Base-by-base conservation (phyloP, 768 basidiomycete species). In the Polyporus arcularius region DNA sequence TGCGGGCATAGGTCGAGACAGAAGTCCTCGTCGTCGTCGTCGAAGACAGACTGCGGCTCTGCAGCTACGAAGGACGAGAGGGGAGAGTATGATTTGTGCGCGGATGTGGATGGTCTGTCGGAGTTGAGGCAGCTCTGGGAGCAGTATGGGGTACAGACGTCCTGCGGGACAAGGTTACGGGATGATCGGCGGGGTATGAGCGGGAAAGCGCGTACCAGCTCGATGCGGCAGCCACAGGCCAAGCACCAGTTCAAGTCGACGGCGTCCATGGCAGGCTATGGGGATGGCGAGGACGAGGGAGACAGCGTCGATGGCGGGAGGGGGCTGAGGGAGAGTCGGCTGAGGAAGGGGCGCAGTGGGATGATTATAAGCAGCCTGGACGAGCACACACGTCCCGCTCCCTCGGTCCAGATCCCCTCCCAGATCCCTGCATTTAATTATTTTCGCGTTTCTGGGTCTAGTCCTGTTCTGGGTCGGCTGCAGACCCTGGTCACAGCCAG, bases 191-290 rank as follows among this genome's bases (percentile, higher is more conserved):
- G 21, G 18, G 21, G 43, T 51, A 21, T 46, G 62, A n/a, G 41
- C 35, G 41, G 31, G 38, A 26, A 43, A 55, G 60, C 41, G 48
- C 56, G 51, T 49, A 82, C 84, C 40, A 71, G 84, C 16, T 67
- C 88, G 63, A 86, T 73, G 65, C 79, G 82, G 64, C 80, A 79
- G 65, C 80, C 78, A 78, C 89, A 91, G 57, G 79, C 77, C 65
- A 90, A 77, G 71, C 89, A 91, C 85, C 86, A 88, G 76, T 88
- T 83, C 65, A 82, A 80, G 73, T 88, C 87, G 81, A 87, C 84
- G 67, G 74, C 72, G 66, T 65, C 65, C 68, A 68, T 68, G 30
- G 15, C 55, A 21, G 61, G 18, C 32, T 31, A 47, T 3, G 32
- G 50, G 50, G 18, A 31, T 55, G 46, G 43, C 63, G 55, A 66